Evolutionary conservation across 1,284 basidiomycete genomes (phyloP), one percentile per base, ranked within the genome.

Genomic region (Pulveroboletus sp.): DNA sequence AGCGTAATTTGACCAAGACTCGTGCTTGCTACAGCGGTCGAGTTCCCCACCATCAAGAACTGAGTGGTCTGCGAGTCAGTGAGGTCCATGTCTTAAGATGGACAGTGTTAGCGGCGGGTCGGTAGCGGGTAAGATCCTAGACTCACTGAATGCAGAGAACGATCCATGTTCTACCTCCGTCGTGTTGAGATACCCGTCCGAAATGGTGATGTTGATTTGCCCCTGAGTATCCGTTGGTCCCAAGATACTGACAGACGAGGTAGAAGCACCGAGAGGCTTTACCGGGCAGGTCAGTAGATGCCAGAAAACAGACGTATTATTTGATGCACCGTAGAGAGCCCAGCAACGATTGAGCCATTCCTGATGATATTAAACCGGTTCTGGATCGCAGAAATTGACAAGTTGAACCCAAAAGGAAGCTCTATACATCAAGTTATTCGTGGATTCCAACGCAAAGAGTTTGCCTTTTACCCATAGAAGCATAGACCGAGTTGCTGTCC

Each of bases 331-430:
- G 82, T 89, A 43, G 78, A 78, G 54, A 83, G 77, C 28, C 77
- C 81, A 43, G 82, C 85, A 4, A 86, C 79, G 22, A 74, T 70
- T 6, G 70, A 71, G 25, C 78, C 79, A 60, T 83, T 80, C 65
- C 73, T 81, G 36, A 80, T 77, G 63, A 87, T 85, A 43, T 80
- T 84, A 70, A 88, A 87, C 54, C 77, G 75, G 68, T 91, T 92
- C 67, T 82, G 74, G 31, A 92, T 89, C 63, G 85, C 70, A 29
- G 78, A 79, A 52, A 92, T 85, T n/a, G 77, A 73, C 15, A 92
- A 51, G 26, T 75, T 74, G 73, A 92, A 92, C n/a, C 90, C 91
- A 63, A 92, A 92, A 29, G 90, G 91, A 52, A 92, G 73, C 57
- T 78, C 86, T 86, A 59, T 33, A 52, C 43, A 25, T 26, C 43